Percentiles rank a stretch among this genome's conserved stretches.
Evolutionary conservation across 1,284 basidiomycete genomes (phyloP).

Genomic region (Leccinum subrobustum): DNA sequence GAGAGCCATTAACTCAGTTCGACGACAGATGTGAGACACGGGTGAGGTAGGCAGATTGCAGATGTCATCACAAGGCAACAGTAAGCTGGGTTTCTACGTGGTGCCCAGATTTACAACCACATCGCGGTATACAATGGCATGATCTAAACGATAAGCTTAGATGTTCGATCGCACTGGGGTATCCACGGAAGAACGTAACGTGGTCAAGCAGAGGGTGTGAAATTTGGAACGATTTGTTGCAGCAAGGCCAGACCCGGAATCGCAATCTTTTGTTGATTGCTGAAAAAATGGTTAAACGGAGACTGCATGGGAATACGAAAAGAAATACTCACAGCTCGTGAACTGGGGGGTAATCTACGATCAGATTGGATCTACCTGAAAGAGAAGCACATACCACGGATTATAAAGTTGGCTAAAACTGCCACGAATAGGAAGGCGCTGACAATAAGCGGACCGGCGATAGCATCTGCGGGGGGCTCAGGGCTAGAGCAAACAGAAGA

Average conservation of each 20-base stretch:
- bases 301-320: background rate
- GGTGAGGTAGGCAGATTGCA: background rate
- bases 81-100: background rate
- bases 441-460: slow-evolving; percentile 79
- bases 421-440: slow-evolving; percentile 81
- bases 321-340: slow-evolving; percentile 41
- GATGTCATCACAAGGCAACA: background rate
- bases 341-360: slow-evolving; percentile 14
- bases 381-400: slow-evolving; percentile 58
- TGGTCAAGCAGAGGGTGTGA: slow-evolving; percentile 18
- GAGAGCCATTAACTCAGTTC: background rate
- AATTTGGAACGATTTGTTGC: slow-evolving; percentile 23
- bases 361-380: slow-evolving; percentile 1
- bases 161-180: background rate
- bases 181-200: background rate
- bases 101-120: background rate
- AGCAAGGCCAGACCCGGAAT: slow-evolving; percentile 32
- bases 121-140: background rate
- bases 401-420: slow-evolving; percentile 83
- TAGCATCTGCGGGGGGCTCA: slow-evolving; percentile 55
- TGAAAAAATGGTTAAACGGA: slow-evolving; percentile 1
- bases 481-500: background rate
- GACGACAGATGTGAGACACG: too few species aligned
- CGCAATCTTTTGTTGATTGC: slow-evolving; percentile 29
- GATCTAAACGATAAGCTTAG: background rate